phyloP scores from a whole-genome alignment of 2,329 filamentous ascomycete genomes.

The Immersiporthe knoxdaviesiana region DNA sequence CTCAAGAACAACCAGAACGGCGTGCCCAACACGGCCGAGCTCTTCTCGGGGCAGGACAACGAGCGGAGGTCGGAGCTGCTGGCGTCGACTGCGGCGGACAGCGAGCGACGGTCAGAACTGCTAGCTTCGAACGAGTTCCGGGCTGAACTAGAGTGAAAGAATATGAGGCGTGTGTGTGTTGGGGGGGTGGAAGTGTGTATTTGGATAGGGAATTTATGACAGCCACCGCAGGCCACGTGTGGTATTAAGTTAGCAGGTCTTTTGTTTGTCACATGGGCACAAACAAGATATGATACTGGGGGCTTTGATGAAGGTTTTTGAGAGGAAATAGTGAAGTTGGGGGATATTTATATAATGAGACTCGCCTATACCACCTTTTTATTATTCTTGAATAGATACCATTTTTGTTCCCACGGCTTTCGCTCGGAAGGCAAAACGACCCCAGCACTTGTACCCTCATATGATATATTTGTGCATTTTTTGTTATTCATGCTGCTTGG shows the following conservation, averaged over 20 bases:
- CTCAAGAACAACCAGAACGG: neutral
- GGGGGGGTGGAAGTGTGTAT: neutral
- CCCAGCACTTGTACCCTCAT: neutral
- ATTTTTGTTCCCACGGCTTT: neutral
- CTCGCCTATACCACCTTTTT: neutral
- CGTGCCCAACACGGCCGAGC: neutral
- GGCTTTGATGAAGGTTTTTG: neutral
- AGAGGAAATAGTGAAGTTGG: neutral
- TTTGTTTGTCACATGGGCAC: neutral
- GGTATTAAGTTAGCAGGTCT: neutral
- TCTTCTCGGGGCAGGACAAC: neutral
- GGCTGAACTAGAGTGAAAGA: neutral
- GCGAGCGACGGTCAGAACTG: neutral
- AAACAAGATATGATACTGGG: neutral
- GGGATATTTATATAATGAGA: neutral
- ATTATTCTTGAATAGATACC: neutral
- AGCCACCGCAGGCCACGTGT: neutral
- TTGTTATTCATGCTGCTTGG: neutral
- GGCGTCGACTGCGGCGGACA: neutral
- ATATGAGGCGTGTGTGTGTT: too few relatives aligned
- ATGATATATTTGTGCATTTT: neutral
- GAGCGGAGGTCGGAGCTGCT: conserved; percentile 2
- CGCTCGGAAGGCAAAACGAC: neutral
- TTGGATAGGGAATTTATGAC: neutral
- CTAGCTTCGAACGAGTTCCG: neutral